These are phyloP conservation scores for Boletus calvinii DNA, from an alignment of 1,284 basidiomycete genomes.

Conservation along the genomic window DNA sequence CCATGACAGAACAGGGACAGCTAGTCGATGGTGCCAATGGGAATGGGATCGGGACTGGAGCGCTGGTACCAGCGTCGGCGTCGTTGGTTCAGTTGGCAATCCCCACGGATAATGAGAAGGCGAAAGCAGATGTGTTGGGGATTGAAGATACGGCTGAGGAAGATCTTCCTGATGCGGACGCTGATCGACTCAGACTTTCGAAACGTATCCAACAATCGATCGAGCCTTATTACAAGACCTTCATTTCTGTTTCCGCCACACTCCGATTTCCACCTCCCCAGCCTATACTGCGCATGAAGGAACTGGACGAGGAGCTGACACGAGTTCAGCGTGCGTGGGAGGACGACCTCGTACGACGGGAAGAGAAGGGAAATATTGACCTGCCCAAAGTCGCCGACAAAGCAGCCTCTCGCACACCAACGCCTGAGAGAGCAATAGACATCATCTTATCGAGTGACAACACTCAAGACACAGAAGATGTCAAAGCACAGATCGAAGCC, in stretches of 20 bases:
- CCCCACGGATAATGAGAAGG: slow-evolving; percentile 23
- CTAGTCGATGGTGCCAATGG: slow-evolving; percentile 11
- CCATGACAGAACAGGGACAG: slow-evolving; percentile 26
- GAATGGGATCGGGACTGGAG: slow-evolving; percentile 19
- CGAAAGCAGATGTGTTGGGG: slow-evolving; percentile 16
- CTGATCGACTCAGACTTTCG: slow-evolving; percentile 64
- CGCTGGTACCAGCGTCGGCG: slow-evolving; percentile 32
- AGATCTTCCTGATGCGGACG: slow-evolving; percentile 66
- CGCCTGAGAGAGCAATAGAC: slow-evolving; percentile 23
- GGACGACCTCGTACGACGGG: slow-evolving; percentile 77
- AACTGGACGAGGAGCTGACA: slow-evolving; percentile 74
- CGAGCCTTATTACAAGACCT: slow-evolving; percentile 79
- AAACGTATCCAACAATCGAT: slow-evolving; percentile 75
- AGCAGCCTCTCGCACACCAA: slow-evolving; percentile 30
- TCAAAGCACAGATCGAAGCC: slow-evolving; percentile 71
- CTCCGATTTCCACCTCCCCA: slow-evolving; percentile 88
- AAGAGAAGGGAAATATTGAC: slow-evolving; percentile 58
- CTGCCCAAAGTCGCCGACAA: slow-evolving; percentile 39
- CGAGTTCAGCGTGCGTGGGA: slow-evolving; percentile 75
- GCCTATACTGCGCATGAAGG: slow-evolving; percentile 83
- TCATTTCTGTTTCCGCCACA: slow-evolving; percentile 89
- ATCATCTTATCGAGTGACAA: not conserved
- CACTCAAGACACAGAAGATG: slow-evolving; percentile 44
- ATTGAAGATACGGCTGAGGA: slow-evolving; percentile 40
- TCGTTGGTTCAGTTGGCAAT: slow-evolving; percentile 31